Base-by-base conservation (phyloP, 1,139 yeast species). In the Hyphopichia buzzinii region DNA sequence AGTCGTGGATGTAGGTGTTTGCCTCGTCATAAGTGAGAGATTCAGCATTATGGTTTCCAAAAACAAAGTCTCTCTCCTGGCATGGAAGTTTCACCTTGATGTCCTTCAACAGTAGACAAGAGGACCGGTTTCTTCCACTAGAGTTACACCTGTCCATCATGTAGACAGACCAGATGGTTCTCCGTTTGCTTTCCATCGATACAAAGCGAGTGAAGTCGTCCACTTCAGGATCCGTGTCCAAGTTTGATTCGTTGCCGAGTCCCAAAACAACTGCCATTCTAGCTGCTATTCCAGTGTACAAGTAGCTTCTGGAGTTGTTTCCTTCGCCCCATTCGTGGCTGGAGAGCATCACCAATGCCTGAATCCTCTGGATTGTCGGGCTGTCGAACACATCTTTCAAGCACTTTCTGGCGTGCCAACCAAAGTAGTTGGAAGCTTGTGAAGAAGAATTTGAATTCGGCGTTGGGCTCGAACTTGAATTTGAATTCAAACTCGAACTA, bases 261-360 rank as follows among this genome's bases (percentile, higher is more conserved):
- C 69, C 68, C 22, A 66, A 39, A 3, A 64, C 54, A n/a, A 61
- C 44, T 0, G 67, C 65, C 72, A 66, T 66, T 43, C 71, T 44
- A 0, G 69, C 62, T 2, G 72, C 72, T 19, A 65, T 55, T 5
- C 71, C 70, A 17, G 60, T 55, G 33, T 66, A 66, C 25, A 64
- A 43, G 39, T 55, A 64, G 37, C 69, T 62, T 36, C 72, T 41
- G 6, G 68, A 55, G n/a, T 57, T 62, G 39, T 62, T 62, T 10
- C 62, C 63, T 37, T 64, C 68, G 0, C 71, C 71, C 72, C 72
- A 66, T 47, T 66, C 71, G 46, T 66, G 72, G 35, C 67, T 59
- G 39, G 69, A 62, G 4, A 66, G 44, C 27, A 66, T 51, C 2
- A 60, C 46, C 30, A 66, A 47, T 1, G 71, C 68, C 39, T 65